phyloP scores from a whole-genome alignment of 495 filamentous ascomycete species.

The Aspergillus panamensis region DNA sequence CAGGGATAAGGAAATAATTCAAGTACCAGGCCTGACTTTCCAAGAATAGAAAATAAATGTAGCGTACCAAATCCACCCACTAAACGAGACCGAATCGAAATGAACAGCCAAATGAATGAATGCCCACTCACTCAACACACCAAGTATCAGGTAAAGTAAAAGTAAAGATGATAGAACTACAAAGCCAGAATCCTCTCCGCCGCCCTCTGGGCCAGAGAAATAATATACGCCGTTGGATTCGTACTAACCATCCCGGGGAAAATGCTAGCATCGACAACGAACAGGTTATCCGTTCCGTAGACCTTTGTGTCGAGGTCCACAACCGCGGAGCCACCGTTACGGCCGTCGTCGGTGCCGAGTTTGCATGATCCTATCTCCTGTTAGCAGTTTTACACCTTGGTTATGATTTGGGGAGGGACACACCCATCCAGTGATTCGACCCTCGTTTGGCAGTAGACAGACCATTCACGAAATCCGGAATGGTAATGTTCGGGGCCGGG shows the following conservation, averaged over 20 bases:
- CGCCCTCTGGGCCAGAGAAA: slow-evolving; percentile 42
- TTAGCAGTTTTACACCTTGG: slow-evolving; percentile 7
- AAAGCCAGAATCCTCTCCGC: slow-evolving; percentile 36
- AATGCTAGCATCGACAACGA: slow-evolving; percentile 39
- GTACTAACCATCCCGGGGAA: slow-evolving; percentile 45
- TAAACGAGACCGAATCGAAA: too few species aligned
- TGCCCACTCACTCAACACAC: neutral
- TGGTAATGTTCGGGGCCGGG: slow-evolving; percentile 8
- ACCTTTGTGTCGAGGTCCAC: slow-evolving; percentile 64
- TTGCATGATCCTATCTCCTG: slow-evolving; percentile 16
- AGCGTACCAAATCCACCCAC: too few species aligned
- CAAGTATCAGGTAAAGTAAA: neutral
- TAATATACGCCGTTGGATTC: slow-evolving; percentile 44
- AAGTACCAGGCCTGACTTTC: too few species aligned
- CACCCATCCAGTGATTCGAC: slow-evolving; percentile 23
- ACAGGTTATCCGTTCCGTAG: slow-evolving; percentile 65
- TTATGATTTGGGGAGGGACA: neutral
- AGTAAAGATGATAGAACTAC: neutral
- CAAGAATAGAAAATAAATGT: too few species aligned
- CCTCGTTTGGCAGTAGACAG: slow-evolving; percentile 1
- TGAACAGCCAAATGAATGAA: too few species aligned
- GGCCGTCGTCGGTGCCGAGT: slow-evolving; percentile 37
- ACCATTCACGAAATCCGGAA: slow-evolving; percentile 9
- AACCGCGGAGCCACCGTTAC: slow-evolving; percentile 54
- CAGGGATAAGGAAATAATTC: too few species aligned